phyloP scores from a whole-genome alignment of 257 asterid species.

The Petunia secreta region DNA sequence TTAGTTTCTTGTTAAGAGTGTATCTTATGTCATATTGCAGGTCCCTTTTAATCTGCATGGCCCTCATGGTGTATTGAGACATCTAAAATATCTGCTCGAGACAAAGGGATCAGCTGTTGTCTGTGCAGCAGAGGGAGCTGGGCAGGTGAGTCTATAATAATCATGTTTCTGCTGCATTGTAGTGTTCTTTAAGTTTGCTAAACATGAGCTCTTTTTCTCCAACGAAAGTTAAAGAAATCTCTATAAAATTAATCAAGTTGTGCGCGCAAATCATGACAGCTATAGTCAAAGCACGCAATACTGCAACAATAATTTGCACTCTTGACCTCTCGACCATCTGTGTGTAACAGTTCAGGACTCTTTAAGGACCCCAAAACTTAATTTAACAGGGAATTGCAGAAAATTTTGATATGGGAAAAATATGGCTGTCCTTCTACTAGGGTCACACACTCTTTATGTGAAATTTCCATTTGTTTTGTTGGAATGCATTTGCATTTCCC shows the following conservation, averaged over 20 bases:
- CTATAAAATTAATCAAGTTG: not conserved
- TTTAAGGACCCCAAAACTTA: not conserved
- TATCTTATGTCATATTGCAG: constrained; percentile 45
- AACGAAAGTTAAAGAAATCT: not conserved
- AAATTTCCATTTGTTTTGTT: not conserved
- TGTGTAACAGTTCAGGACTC: not conserved
- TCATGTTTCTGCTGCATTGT: constrained; percentile 2
- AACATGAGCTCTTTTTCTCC: not conserved
- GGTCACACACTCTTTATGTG: not conserved
- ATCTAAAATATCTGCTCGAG: constrained; percentile 80
- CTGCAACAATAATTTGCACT: not conserved
- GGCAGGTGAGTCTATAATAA: constrained; percentile 64
- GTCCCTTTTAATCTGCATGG: constrained; percentile 85
- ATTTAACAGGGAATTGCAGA: not conserved
- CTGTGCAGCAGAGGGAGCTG: constrained; percentile 99
- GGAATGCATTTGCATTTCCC: not conserved
- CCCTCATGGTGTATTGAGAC: constrained; percentile 86
- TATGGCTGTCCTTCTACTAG: constrained; percentile 4
- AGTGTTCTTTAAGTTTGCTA: not conserved
- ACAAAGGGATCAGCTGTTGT: constrained; percentile 94
- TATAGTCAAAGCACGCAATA: not conserved
- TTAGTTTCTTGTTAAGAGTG: not conserved
- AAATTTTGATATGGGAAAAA: too few relatives aligned
- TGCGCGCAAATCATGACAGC: not conserved
- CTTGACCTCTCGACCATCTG: not conserved